Evolutionary conservation across 371 early-diverging fungal species (phyloP).

Genomic region (Fennellomyces sp.): DNA sequence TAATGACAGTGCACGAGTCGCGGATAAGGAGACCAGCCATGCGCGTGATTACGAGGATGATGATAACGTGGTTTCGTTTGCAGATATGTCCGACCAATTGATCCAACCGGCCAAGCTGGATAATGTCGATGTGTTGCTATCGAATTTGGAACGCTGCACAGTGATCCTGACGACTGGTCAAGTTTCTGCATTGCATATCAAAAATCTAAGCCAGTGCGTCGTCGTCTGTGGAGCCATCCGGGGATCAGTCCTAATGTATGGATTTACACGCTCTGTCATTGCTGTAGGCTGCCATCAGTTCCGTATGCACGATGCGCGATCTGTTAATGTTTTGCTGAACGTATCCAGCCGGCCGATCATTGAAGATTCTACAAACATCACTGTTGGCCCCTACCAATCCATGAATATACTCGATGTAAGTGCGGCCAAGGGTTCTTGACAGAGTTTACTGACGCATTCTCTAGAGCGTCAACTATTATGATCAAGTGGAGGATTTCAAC

Average conservation of each 20-base stretch:
- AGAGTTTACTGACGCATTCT: too few species aligned
- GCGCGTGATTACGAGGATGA: neutral
- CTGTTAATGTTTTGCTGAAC: slow-evolving; percentile 64
- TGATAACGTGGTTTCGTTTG: slow-evolving; percentile 20
- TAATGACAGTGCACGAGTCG: too few species aligned
- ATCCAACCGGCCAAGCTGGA: neutral
- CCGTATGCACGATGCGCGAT: slow-evolving; percentile 74
- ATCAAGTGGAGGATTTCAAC: slow-evolving; percentile 83
- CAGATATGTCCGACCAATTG: slow-evolving; percentile 14
- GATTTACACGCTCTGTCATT: slow-evolving; percentile 58
- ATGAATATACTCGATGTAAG: slow-evolving; percentile 1
- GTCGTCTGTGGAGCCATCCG: slow-evolving; percentile 65
- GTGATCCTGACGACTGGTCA: slow-evolving; percentile 45
- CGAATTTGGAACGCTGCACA: slow-evolving; percentile 56
- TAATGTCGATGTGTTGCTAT: slow-evolving; percentile 55
- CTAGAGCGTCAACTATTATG: slow-evolving; percentile 27
- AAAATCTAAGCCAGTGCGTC: slow-evolving; percentile 60
- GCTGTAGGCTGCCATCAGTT: slow-evolving; percentile 80
- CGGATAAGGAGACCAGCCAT: neutral
- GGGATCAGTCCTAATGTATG: slow-evolving; percentile 73
- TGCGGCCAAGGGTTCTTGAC: slow-evolving; percentile 6
- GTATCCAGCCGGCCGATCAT: slow-evolving; percentile 83
- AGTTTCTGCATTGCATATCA: slow-evolving; percentile 70
- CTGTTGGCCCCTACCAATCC: slow-evolving; percentile 54
- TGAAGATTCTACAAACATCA: slow-evolving; percentile 68